Percentiles rank a stretch among this genome's conserved stretches.
Conservation (phyloP, 225 moss, liverwort and hornwort genomes). For the Pseudoscleropodium purum region DNA sequence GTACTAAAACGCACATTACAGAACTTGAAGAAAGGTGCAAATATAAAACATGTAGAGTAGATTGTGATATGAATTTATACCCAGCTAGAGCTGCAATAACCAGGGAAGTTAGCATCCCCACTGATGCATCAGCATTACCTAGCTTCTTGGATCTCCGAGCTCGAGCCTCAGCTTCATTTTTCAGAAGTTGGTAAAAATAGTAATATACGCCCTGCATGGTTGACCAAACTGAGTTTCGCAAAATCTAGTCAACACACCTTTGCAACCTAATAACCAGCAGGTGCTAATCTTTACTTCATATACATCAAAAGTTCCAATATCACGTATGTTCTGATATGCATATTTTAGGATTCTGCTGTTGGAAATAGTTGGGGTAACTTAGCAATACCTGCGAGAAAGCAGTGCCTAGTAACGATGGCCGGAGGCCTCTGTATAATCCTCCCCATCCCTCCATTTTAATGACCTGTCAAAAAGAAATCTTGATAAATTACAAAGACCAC, state of each 20-base stretch:
- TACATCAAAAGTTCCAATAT: background rate
- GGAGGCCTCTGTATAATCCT: constrained; percentile 86
- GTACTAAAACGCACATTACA: background rate
- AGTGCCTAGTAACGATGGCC: constrained; percentile 78
- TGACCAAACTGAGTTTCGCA: background rate
- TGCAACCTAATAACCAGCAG: background rate
- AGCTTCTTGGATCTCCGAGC: constrained; percentile 43
- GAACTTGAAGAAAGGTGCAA: background rate
- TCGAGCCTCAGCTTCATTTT: constrained; percentile 70
- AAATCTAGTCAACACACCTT: background rate
- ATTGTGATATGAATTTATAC: constrained; percentile 23
- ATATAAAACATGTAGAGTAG: background rate
- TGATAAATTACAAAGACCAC: background rate
- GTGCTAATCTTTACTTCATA: background rate
- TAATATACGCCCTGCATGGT: constrained; percentile 84
- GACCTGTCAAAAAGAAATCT: constrained; percentile 29
- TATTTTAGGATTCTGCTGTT: background rate
- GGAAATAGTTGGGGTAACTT: background rate
- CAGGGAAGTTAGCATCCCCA: constrained; percentile 87
- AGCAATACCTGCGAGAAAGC: constrained; percentile 73
- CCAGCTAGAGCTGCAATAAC: constrained; percentile 85
- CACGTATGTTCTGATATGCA: background rate
- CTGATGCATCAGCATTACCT: constrained; percentile 70
- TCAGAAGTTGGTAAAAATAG: constrained; percentile 91
- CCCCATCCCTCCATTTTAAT: constrained; percentile 90